These are phyloP conservation scores for Chaetomiaceae sp. DNA, from an alignment of 2,329 filamentous ascomycete species.

Conservation along the genomic window DNA sequence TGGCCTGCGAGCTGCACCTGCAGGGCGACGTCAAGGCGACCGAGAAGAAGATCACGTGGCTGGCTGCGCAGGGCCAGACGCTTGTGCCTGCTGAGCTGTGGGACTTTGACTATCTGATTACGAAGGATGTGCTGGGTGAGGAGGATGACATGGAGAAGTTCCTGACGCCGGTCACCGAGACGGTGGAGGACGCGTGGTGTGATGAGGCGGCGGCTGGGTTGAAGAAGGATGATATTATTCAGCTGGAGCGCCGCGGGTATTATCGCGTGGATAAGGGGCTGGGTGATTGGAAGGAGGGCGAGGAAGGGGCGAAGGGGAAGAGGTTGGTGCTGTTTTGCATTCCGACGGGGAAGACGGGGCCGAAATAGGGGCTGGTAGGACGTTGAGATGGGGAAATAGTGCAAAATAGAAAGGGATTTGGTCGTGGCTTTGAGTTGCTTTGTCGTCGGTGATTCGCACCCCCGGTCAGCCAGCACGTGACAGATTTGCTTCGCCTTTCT, in stretches of 20 bases:
- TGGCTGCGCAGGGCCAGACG: conserved; percentile 68
- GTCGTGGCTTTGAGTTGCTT: no score
- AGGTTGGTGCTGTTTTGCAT: conserved; percentile 51
- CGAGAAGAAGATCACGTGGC: conserved; percentile 94
- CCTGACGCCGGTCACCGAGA: conserved; percentile 69
- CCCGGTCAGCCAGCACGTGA: no score
- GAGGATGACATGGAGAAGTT: conserved; percentile 82
- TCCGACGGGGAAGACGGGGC: conserved; percentile 45
- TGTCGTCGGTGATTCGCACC: no score
- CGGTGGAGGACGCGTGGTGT: conserved; percentile 66
- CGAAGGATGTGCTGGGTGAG: conserved; percentile 88
- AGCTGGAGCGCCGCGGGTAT: conserved; percentile 90
- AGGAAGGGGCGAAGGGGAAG: conserved; percentile 43
- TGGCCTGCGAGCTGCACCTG: conserved; percentile 83
- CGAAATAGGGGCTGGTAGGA: conserved; percentile 17
- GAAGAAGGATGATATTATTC: conserved; percentile 85
- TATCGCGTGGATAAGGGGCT: conserved; percentile 73
- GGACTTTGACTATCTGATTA: conserved; percentile 93
- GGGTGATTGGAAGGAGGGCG: conserved; percentile 43
- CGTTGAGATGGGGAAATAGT: not conserved
- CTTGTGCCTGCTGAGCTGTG: conserved; percentile 79
- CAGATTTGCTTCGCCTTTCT: no score
- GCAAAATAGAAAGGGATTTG: no score
- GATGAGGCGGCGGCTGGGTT: conserved; percentile 74
- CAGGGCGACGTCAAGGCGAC: conserved; percentile 92